A percentile compares a stretch with the other conserved stretches of the same genome.
Evolutionary conservation across 2,329 filamentous ascomycete genomes (phyloP).

Genomic region (Cercospora zeae-maydis): DNA sequence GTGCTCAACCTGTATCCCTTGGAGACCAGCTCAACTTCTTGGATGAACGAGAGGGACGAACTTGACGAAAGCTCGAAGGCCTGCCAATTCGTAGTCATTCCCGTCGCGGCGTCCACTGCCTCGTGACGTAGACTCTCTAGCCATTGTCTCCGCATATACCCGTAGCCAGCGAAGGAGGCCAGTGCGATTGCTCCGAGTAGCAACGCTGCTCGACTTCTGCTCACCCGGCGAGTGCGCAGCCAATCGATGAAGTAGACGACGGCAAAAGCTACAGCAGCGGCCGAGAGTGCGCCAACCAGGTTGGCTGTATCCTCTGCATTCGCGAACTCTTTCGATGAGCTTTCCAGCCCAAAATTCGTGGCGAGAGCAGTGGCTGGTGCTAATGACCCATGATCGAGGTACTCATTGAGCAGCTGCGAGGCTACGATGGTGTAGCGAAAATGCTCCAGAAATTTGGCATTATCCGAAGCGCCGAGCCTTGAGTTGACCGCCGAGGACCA

Average conservation of each 20-base stretch:
- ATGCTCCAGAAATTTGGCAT: slow-evolving; percentile 80
- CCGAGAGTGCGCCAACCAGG: slow-evolving; percentile 62
- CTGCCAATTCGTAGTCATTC: slow-evolving; percentile 70
- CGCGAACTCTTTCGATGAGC: slow-evolving; percentile 18
- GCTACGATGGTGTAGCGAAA: slow-evolving; percentile 92
- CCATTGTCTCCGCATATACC: slow-evolving; percentile 75
- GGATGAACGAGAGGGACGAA: slow-evolving; percentile 75
- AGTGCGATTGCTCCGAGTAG: slow-evolving; percentile 51
- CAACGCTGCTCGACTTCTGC: slow-evolving; percentile 51
- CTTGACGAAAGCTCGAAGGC: slow-evolving; percentile 74
- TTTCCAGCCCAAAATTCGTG: slow-evolving; percentile 22
- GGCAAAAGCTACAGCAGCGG: slow-evolving; percentile 60
- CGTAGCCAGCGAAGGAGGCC: slow-evolving; percentile 60
- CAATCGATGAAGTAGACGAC: slow-evolving; percentile 69
- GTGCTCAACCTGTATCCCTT: slow-evolving; percentile 86
- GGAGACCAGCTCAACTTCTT: slow-evolving; percentile 93
- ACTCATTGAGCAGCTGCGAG: slow-evolving; percentile 78
- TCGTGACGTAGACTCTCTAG: slow-evolving; percentile 73
- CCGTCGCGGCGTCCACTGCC: slow-evolving; percentile 64
- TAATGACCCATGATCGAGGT: slow-evolving; percentile 45
- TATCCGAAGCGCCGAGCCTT: slow-evolving; percentile 71
- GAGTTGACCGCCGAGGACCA: slow-evolving; percentile 63
- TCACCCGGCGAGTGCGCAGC: slow-evolving; percentile 56
- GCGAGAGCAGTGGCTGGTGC: slow-evolving; percentile 28
- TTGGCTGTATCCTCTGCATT: slow-evolving; percentile 42